Evolutionary conservation across 169 alveolate genomes (phyloP).

Genomic region (Plasmodium chabaudi): DNA sequence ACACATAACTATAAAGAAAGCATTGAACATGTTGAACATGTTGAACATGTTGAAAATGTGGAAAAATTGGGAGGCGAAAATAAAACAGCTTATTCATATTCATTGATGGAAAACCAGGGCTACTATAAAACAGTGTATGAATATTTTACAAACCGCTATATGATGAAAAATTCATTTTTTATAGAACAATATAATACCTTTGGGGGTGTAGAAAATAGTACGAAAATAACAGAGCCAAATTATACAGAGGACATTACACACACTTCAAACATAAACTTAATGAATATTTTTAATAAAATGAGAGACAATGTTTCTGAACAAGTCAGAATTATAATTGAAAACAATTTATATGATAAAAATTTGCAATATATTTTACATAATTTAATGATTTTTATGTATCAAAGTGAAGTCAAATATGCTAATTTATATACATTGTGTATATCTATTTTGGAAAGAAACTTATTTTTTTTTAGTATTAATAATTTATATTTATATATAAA

Average conservation of each 20-base stretch:
- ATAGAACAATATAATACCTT: neutral
- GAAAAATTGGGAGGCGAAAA: neutral
- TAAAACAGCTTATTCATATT: neutral
- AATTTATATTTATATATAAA: constrained; percentile 33
- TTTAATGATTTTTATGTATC: constrained; percentile 22
- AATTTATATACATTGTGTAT: constrained; percentile 29
- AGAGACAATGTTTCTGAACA: constrained; percentile 24
- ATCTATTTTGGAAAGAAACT: constrained; percentile 9
- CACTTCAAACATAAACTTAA: neutral
- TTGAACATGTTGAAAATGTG: too few relatives aligned
- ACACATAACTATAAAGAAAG: neutral
- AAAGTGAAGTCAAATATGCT: constrained; percentile 4
- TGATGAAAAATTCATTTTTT: neutral
- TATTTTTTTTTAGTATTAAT: constrained; percentile 7
- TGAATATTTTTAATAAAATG: constrained; percentile 1
- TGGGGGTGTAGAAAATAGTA: too few relatives aligned
- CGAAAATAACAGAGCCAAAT: too few relatives aligned
- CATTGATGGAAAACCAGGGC: too few relatives aligned
- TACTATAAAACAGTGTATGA: neutral
- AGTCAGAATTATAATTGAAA: constrained; percentile 30
- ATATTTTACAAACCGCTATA: neutral
- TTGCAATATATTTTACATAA: constrained; percentile 31
- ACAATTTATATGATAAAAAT: constrained; percentile 19
- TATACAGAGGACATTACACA: neutral
- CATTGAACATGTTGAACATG: neutral